These are phyloP conservation scores for Kregervanrija fluxuum DNA, from an alignment of 805 yeast genomes.

Conservation along the genomic window DNA sequence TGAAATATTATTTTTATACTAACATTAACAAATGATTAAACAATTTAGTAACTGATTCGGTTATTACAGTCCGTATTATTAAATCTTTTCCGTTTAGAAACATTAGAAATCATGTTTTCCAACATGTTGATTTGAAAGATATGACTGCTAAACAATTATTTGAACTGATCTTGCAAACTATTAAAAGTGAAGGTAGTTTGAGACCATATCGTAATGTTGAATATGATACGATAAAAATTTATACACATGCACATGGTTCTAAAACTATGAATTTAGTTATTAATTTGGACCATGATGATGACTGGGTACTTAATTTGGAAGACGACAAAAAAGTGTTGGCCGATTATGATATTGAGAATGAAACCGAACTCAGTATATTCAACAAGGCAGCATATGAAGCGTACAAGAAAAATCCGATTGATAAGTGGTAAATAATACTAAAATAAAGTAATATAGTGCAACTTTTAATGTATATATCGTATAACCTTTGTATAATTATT, in stretches of 20 bases:
- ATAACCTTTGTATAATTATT: not conserved
- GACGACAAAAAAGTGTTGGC: slow-evolving; percentile 35
- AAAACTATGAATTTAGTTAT: slow-evolving; percentile 90
- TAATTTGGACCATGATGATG: slow-evolving; percentile 71
- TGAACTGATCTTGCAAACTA: slow-evolving; percentile 38
- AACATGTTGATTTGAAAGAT: slow-evolving; percentile 59
- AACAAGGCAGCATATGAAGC: slow-evolving; percentile 57
- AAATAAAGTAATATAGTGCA: not conserved
- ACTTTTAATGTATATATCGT: not conserved
- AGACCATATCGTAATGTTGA: slow-evolving; percentile 77
- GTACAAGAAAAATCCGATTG: slow-evolving; percentile 79
- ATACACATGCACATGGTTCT: slow-evolving; percentile 91
- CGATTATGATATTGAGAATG: slow-evolving; percentile 66
- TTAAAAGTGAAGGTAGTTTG: slow-evolving; percentile 52
- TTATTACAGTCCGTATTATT: slow-evolving; percentile 77
- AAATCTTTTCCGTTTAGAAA: slow-evolving; percentile 91
- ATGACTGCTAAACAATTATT: slow-evolving; percentile 62
- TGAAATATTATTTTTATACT: not conserved
- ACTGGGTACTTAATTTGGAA: slow-evolving; percentile 50
- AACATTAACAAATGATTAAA: not conserved
- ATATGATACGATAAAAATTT: slow-evolving; percentile 74
- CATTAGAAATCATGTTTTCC: slow-evolving; percentile 67
- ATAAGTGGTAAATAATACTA: slow-evolving; percentile 59
- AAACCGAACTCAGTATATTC: slow-evolving; percentile 85
- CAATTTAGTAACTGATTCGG: slow-evolving; percentile 47